Evolutionary conservation across 176 grass and related monocot species (phyloP).

Genomic region (Secale cereale): DNA sequence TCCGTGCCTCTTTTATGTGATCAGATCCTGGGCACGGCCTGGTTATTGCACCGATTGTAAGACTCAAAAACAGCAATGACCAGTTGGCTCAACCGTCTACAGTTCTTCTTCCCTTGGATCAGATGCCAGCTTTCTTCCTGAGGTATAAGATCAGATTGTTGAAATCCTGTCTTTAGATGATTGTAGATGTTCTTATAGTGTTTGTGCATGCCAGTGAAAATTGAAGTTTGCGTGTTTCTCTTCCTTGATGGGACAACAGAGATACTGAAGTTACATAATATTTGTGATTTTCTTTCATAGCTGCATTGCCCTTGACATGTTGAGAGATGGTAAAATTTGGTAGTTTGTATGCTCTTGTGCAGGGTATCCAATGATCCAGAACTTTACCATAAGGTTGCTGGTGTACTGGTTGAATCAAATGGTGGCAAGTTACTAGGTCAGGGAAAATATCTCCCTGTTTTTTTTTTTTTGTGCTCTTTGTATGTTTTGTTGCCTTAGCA

Average conservation of each 20-base stretch:
- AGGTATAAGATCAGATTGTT: slow-evolving; percentile 41
- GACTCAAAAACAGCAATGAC: slow-evolving; percentile 39
- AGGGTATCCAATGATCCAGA: slow-evolving; percentile 75
- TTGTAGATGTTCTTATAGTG: neutral
- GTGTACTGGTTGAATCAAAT: slow-evolving; percentile 85
- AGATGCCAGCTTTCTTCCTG: slow-evolving; percentile 77
- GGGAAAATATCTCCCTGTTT: neutral
- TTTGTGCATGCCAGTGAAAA: neutral
- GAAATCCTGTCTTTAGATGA: neutral
- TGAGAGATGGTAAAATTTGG: slow-evolving; percentile 27
- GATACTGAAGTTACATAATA: neutral
- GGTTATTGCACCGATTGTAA: slow-evolving; percentile 74
- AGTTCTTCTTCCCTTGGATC: slow-evolving; percentile 67
- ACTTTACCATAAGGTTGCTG: slow-evolving; percentile 68
- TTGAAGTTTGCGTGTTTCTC: slow-evolving; percentile 1
- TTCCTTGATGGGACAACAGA: slow-evolving; percentile 1
- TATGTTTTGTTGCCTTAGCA: neutral
- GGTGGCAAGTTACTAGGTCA: slow-evolving; percentile 53
- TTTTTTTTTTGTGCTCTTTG: slow-evolving; percentile 5
- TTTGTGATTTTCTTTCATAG: neutral
- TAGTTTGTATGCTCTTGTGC: slow-evolving; percentile 25
- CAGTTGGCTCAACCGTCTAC: slow-evolving; percentile 53
- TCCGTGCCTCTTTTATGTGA: slow-evolving; percentile 17
- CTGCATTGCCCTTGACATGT: neutral
- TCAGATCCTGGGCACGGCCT: slow-evolving; percentile 81